Conservation (phyloP, 2,329 filamentous ascomycete species). For the Stemphylium vesicarium region DNA sequence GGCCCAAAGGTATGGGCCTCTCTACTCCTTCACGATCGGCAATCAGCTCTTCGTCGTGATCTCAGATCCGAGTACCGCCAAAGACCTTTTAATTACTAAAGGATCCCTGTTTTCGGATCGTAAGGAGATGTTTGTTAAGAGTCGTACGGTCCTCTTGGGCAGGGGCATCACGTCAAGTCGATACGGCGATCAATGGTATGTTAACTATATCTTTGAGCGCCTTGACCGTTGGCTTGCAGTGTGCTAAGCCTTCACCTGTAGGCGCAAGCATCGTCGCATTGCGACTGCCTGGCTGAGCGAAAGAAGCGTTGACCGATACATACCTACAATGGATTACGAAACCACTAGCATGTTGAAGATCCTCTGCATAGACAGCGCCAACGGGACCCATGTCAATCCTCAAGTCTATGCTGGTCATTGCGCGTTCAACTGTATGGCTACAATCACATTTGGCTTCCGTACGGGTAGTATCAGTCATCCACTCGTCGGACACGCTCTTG, state of each 20-base stretch:
- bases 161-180: background rate
- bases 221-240: background rate
- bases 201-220: background rate
- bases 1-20: background rate
- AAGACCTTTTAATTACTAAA: background rate
- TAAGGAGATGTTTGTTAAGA: background rate
- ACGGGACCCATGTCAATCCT: background rate
- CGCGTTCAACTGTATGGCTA: background rate
- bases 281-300: slow-evolving; percentile 19
- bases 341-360: slow-evolving; percentile 24
- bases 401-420: background rate
- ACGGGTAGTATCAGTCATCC: background rate
- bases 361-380: slow-evolving; percentile 14
- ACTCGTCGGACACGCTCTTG: background rate
- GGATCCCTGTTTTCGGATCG: background rate
- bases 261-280: slow-evolving; percentile 22
- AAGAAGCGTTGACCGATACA: slow-evolving; percentile 20
- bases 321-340: slow-evolving; percentile 23
- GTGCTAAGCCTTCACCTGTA: background rate
- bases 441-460: slow-evolving; percentile 1
- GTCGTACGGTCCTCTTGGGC: background rate
- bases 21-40: slow-evolving; percentile 1
- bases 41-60: slow-evolving; percentile 3
- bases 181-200: background rate
- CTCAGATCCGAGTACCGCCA: background rate